Evolutionary conservation across 2,329 filamentous ascomycete species (phyloP), one percentile per base, ranked within the genome.

Genomic region (Talaromyces rugulosus): DNA sequence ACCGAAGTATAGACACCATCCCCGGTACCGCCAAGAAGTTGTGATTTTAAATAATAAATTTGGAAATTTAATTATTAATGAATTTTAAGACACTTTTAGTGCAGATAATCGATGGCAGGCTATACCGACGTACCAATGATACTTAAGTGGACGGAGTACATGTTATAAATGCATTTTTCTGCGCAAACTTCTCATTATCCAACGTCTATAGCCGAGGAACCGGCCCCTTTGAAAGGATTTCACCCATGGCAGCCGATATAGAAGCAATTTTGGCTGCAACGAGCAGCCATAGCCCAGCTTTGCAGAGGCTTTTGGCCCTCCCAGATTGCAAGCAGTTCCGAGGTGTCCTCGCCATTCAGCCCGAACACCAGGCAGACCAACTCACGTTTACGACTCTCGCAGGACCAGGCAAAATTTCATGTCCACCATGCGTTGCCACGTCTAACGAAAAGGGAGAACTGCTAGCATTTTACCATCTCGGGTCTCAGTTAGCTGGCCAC

Each of bases 361-460:
- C 30, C 28, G 28, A 54, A 54, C 18, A 54, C 52, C 52, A 54
- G 52, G 28, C 23, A 54, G 52, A 54, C 52, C 52, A 54, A 54
- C 52, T 54, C 52, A 54, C 52, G 31, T 54, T 54, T 54, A 54
- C 52, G 52, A 54, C 52, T 54, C 52, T 54, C 11, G 52, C 52
- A 33, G 52, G 52, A 54, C 52, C 52, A 54, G 52, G 52, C 12
- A 54, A 54, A 54, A 30, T 54, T 54, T 54, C 52, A 30, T 54
- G 28, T 33, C 52, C 52, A 16, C 52, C 52, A 33, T 34, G 33
- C 27, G 27, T 30, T 54, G 23, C 28, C 28, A 54, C 52, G 18
- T 54, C 52, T 18, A 33, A 54, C 14, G 28, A 54, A 31, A n/a
- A 54, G 52, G 52, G 52, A 54, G 52, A 54, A 54, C 28, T 54